These are phyloP conservation scores for Daldinia decipiens DNA, from an alignment of 495 filamentous ascomycete species.

Conservation along the genomic window DNA sequence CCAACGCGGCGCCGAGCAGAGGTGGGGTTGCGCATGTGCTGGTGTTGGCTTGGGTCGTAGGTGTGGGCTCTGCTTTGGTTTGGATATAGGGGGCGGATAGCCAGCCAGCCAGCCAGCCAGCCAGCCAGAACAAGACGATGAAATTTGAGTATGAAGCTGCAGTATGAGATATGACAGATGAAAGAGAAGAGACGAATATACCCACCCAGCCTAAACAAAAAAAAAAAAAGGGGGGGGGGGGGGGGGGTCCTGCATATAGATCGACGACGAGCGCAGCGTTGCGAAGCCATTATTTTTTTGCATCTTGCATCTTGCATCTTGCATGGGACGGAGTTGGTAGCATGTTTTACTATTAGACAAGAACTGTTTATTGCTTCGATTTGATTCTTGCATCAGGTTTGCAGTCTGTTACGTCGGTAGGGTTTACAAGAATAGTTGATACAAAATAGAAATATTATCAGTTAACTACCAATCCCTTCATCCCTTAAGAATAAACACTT, in stretches of 20 bases:
- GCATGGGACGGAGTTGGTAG: constrained; percentile 29
- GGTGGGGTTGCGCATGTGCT: neutral
- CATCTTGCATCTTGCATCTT: too few relatives aligned
- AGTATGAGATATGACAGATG: neutral
- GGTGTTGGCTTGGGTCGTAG: neutral
- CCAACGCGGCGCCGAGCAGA: constrained; percentile 26
- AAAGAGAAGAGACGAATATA: constrained; percentile 4
- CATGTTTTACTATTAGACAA: constrained; percentile 5
- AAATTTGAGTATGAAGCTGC: too few relatives aligned
- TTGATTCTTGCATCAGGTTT: neutral
- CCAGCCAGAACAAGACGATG: too few relatives aligned
- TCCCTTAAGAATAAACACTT: neutral
- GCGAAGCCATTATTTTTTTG: constrained; percentile 1
- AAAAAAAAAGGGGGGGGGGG: too few relatives aligned
- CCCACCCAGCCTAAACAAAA: neutral
- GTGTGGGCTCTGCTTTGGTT: constrained; percentile 5
- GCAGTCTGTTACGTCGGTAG: too few relatives aligned
- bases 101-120: too few relatives aligned
- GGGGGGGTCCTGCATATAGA: constrained; percentile 9
- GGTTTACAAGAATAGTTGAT: too few relatives aligned
- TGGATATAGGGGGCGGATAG: neutral
- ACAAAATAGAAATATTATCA: neutral
- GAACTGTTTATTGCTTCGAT: neutral
- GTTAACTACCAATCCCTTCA: too few relatives aligned
- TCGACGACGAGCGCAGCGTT: constrained; percentile 6